These are phyloP conservation scores for Trypanosoma rangeli DNA, from an alignment of 208 protist genomes.

Conservation along the genomic window DNA sequence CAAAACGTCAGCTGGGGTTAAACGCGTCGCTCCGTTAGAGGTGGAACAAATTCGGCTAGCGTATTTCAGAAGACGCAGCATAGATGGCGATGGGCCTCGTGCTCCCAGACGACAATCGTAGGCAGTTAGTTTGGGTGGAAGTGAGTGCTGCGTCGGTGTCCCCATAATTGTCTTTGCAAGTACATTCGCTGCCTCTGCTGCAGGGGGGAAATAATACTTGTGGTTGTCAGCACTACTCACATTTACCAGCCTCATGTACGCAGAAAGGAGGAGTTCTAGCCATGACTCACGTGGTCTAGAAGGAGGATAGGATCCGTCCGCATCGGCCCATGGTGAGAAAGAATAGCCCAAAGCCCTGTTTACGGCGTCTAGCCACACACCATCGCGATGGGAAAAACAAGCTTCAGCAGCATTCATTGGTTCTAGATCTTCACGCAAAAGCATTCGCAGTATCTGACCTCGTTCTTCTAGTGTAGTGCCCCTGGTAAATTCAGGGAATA, in stretches of 20 bases:
- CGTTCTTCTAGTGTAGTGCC: constrained; percentile 2
- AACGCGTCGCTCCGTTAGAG: background rate
- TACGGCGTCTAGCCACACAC: constrained; percentile 38
- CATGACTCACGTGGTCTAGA: constrained; percentile 31
- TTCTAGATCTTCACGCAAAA: constrained; percentile 7
- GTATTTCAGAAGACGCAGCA: constrained; percentile 22
- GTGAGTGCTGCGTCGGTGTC: background rate
- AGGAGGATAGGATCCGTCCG: constrained; percentile 60
- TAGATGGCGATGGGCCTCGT: constrained; percentile 26
- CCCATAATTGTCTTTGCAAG: constrained; percentile 14
- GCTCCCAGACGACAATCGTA: constrained; percentile 26
- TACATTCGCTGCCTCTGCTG: constrained; percentile 15
- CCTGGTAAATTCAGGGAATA: constrained; percentile 41
- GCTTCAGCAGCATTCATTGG: background rate
- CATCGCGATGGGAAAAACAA: constrained; percentile 17
- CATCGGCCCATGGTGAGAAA: constrained; percentile 62
- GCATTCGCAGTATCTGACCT: constrained; percentile 7
- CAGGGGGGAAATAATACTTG: constrained; percentile 22
- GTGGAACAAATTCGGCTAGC: constrained; percentile 5
- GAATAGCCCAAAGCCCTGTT: constrained; percentile 54
- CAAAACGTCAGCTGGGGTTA: constrained; percentile 27
- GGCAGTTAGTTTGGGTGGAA: constrained; percentile 2
- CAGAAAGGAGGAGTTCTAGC: constrained; percentile 47
- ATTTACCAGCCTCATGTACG: constrained; percentile 22
- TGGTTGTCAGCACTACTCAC: constrained; percentile 24